Percentiles rank a stretch among this genome's conserved stretches.
Evolutionary conservation across 768 basidiomycete genomes (phyloP).

Genomic region (Lentinula edodes): DNA sequence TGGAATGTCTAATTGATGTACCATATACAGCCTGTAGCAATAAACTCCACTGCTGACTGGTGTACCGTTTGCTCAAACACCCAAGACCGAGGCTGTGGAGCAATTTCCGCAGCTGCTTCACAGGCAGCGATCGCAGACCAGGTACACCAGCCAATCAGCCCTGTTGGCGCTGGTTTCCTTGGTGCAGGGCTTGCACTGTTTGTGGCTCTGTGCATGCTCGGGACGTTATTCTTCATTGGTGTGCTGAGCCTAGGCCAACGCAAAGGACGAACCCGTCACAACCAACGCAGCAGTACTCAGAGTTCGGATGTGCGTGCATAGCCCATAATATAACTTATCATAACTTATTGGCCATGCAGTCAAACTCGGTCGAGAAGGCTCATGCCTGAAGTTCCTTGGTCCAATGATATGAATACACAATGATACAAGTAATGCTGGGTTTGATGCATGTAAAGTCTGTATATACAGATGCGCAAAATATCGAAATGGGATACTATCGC

Average conservation of each 20-base stretch:
- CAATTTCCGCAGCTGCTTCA: constrained; percentile 32
- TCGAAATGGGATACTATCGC: constrained; percentile 15
- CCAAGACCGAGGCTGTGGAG: constrained; percentile 51
- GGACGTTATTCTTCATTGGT: constrained; percentile 35
- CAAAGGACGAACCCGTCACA: background rate
- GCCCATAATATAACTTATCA: background rate
- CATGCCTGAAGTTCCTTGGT: background rate
- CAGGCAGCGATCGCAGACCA: constrained; percentile 8
- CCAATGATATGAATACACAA: background rate
- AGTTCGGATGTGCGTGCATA: background rate
- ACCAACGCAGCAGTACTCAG: background rate
- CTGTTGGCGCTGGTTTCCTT: constrained; percentile 62
- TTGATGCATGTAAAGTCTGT: background rate
- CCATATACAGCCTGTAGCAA: constrained; percentile 35
- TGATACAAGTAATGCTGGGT: background rate
- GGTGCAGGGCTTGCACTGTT: constrained; percentile 53
- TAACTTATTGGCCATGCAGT: background rate
- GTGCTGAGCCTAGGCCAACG: constrained; percentile 23
- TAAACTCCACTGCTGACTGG: constrained; percentile 54
- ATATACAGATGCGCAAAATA: background rate
- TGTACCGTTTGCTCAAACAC: constrained; percentile 55
- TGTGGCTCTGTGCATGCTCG: constrained; percentile 32
- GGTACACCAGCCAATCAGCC: constrained; percentile 34
- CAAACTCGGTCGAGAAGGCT: background rate
- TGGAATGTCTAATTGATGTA: background rate